A percentile compares a stretch with the other conserved stretches of the same genome.
These are phyloP conservation scores for Pestalotiopsis sp. DNA, from an alignment of 2,329 filamentous ascomycete species.

Conservation along the genomic window DNA sequence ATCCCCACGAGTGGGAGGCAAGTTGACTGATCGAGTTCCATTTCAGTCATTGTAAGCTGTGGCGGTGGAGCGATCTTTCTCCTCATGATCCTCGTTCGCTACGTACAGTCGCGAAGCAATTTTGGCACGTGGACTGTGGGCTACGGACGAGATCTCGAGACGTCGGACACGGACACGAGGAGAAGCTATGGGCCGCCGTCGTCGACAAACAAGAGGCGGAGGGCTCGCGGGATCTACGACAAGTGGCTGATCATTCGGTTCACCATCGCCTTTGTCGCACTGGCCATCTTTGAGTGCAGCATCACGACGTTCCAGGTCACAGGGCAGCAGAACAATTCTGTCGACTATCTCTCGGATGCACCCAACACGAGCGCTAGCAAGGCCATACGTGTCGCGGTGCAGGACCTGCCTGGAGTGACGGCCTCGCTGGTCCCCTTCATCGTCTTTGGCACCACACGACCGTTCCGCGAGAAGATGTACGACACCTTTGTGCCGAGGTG, in stretches of 20 bases:
- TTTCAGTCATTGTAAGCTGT: slow-evolving; percentile 38
- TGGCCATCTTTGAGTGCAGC: slow-evolving; percentile 37
- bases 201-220: background rate
- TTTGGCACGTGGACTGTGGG: slow-evolving; percentile 31
- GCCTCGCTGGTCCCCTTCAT: slow-evolving; percentile 35
- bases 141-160: slow-evolving; percentile 27
- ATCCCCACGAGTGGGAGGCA: background rate
- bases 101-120: slow-evolving; percentile 37
- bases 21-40: background rate
- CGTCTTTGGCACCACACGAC: slow-evolving; percentile 41
- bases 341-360: slow-evolving; percentile 23
- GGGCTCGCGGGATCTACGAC: slow-evolving; percentile 39
- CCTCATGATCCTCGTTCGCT: slow-evolving; percentile 39
- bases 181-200: slow-evolving; percentile 12
- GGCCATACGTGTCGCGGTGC: slow-evolving; percentile 30
- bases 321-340: slow-evolving; percentile 28
- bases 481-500: slow-evolving; percentile 19
- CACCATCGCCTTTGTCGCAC: slow-evolving; percentile 40
- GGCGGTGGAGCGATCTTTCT: slow-evolving; percentile 35
- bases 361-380: slow-evolving; percentile 34
- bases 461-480: slow-evolving; percentile 30
- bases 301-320: slow-evolving; percentile 21
- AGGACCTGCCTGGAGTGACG: slow-evolving; percentile 39
- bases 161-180: slow-evolving; percentile 1
- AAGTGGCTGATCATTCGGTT: slow-evolving; percentile 45